Evolutionary conservation across 2,329 filamentous ascomycete species (phyloP), one percentile per base, ranked within the genome.

Genomic region (Diaporthe caulivora): DNA sequence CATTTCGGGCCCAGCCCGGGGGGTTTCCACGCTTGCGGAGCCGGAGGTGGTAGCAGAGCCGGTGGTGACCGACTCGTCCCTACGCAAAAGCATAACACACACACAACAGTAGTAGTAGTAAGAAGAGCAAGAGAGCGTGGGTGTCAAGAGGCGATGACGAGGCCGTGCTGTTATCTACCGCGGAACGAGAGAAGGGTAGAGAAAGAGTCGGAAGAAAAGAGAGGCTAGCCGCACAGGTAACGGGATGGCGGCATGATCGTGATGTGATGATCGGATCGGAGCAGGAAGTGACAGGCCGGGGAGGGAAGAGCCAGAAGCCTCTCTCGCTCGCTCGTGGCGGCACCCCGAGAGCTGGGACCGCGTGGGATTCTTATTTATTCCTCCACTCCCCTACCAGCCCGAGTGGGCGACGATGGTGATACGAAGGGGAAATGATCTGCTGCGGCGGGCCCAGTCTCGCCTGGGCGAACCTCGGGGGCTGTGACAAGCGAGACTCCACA

Each of bases 351-450:
- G 67, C 67, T 57, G 67, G 29, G 67, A 21, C 53, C 67, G 67
- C 67, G 53, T 70, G 40, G 51, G 53, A 70, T 60, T 58, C 55
- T 60, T 70, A 70, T 70, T 51, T 60, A 70, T 70, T 51, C 54
- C 42, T 29, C 8, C 42, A 13, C 68, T n/a, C 29, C 68, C 68
- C 42, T 29, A 40, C 24, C 40, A 26, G 42, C 55, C 55, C 34
- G 68, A 11, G 24, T 3, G 54, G 42, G 26, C 24, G 44, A 18
- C 17, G 42, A 26, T 58, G 54, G 37, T 62, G 55, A 62, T 62
- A 54, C 55, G 69, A 60, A 62, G 21, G 42, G 55, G 69, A 71
- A 54, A 71, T 71, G 69, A 71, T 71, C 55, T 31, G 11, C 69
- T 47, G 8, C 11, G 54, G 55, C 31, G 69, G 58, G 44, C 29